Percentiles rank a stretch among this genome's conserved stretches.
phyloP scores from a whole-genome alignment of 2,329 filamentous ascomycete genomes.

The Fusarium coicis region DNA sequence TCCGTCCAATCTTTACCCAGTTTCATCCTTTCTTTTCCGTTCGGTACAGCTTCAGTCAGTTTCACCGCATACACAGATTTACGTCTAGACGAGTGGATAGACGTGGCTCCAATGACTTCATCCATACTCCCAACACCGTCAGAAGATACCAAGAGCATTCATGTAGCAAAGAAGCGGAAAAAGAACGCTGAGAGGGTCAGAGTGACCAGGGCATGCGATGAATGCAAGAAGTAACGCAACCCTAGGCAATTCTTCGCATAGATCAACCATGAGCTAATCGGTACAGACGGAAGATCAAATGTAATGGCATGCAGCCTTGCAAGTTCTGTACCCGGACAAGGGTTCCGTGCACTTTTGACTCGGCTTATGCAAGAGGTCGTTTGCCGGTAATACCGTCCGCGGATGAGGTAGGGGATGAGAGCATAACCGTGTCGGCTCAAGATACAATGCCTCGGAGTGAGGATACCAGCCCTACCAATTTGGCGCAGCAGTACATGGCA shows the following conservation, averaged over 20 bases:
- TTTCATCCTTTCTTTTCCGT: conserved; percentile 14
- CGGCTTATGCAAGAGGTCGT: conserved; percentile 41
- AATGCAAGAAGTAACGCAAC: conserved; percentile 41
- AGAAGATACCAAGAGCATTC: conserved; percentile 9
- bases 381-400: conserved; percentile 34
- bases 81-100: not conserved
- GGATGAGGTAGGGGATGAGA: conserved; percentile 6
- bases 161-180: conserved; percentile 37
- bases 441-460: conserved; percentile 3
- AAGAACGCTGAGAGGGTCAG: conserved; percentile 38
- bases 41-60: not conserved
- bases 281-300: conserved; percentile 42
- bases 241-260: not conserved
- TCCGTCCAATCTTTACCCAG: not conserved
- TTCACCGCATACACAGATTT: not conserved
- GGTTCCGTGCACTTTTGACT: conserved; percentile 39
- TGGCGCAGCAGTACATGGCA: conserved; percentile 11
- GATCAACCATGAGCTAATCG: conserved; percentile 13
- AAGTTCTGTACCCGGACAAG: conserved; percentile 38
- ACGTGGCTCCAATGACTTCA: conserved; percentile 18
- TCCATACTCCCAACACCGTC: conserved; percentile 14
- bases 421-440: conserved; percentile 8
- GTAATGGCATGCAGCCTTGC: conserved; percentile 42
- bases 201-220: conserved; percentile 43
- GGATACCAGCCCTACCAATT: not conserved